A percentile compares a stretch with the other conserved stretches of the same genome.
phyloP scores from a whole-genome alignment of 805 yeast species.

The Yarrowia hollandica region DNA sequence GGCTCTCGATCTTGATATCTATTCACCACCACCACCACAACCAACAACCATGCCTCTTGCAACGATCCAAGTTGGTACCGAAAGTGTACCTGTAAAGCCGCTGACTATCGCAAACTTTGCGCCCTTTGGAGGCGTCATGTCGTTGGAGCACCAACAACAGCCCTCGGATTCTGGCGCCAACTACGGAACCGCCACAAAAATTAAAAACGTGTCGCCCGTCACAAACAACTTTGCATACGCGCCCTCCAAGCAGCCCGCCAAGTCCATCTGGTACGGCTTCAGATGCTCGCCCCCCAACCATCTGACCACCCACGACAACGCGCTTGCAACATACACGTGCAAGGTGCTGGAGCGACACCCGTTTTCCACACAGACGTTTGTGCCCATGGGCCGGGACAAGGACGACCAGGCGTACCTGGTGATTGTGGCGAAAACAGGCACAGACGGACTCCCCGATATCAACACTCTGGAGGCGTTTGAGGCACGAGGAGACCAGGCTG shows the following conservation, averaged over 20 bases:
- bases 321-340: slow-evolving; percentile 45
- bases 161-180: slow-evolving; percentile 61
- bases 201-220: slow-evolving; percentile 70
- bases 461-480: slow-evolving; percentile 62
- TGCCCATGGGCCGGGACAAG: slow-evolving; percentile 77
- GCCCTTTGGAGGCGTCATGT: slow-evolving; percentile 72
- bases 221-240: slow-evolving; percentile 52
- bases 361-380: slow-evolving; percentile 78
- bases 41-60: not conserved
- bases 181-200: slow-evolving; percentile 89
- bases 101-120: slow-evolving; percentile 48
- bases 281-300: slow-evolving; percentile 77
- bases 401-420: slow-evolving; percentile 64
- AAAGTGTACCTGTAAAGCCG: not conserved
- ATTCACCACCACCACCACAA: not conserved
- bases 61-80: not conserved
- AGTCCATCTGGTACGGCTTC: slow-evolving; percentile 79
- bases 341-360: slow-evolving; percentile 91
- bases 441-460: slow-evolving; percentile 61
- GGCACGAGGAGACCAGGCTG: slow-evolving; percentile 81
- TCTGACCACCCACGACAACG: slow-evolving; percentile 43
- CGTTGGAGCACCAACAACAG: slow-evolving; percentile 70
- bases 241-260: slow-evolving; percentile 50
- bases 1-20: not conserved
- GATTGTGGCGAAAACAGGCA: slow-evolving; percentile 66